A percentile compares a stretch with the other conserved stretches of the same genome.
Evolutionary conservation across 176 grass and related monocot species (phyloP).

Genomic region (Eleusine coracana): DNA sequence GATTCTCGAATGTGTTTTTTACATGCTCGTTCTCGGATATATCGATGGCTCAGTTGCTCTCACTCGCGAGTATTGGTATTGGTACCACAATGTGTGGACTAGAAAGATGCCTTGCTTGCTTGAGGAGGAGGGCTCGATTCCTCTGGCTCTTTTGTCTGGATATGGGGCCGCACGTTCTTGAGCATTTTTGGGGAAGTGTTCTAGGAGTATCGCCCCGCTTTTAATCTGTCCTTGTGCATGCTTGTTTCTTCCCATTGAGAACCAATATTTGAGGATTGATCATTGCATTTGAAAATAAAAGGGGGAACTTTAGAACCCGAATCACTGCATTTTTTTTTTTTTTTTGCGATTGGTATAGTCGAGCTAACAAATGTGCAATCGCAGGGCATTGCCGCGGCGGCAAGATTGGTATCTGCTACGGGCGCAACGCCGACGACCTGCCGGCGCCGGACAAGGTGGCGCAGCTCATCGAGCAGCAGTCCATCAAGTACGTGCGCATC

Average conservation of each 20-base stretch:
- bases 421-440: slow-evolving; percentile 92
- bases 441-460: slow-evolving; percentile 82
- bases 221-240: not conserved
- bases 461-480: slow-evolving; percentile 72
- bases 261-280: not conserved
- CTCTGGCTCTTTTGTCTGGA: slow-evolving; percentile 1
- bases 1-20: not conserved
- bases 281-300: not conserved
- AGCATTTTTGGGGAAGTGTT: slow-evolving; percentile 13
- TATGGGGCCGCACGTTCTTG: not conserved
- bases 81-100: not conserved
- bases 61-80: not conserved
- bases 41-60: not conserved
- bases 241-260: not conserved
- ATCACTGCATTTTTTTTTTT: not conserved
- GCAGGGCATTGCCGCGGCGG: slow-evolving; percentile 62
- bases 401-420: slow-evolving; percentile 92
- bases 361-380: not conserved
- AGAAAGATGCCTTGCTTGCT: slow-evolving; percentile 45
- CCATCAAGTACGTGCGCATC: slow-evolving; percentile 89
- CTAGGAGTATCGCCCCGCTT: not conserved
- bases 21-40: not conserved
- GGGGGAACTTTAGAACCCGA: not conserved
- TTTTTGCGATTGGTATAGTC: not conserved
- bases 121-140: not conserved